phyloP scores from a whole-genome alignment of 305 asterid genomes.

The Stenogyne calaminthoides region DNA sequence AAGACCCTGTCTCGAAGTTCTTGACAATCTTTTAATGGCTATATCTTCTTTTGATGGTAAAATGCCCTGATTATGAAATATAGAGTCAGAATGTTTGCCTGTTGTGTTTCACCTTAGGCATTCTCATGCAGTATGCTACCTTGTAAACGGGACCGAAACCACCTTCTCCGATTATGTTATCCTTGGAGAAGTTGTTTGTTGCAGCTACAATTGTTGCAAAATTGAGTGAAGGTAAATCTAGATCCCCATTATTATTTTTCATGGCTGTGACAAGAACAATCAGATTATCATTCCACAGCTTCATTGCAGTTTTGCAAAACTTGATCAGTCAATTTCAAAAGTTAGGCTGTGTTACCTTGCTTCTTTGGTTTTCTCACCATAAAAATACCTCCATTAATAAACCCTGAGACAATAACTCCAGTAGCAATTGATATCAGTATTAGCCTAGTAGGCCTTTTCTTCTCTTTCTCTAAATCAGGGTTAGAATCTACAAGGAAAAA shows the following conservation, averaged over 20 bases:
- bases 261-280: background rate
- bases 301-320: background rate
- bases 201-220: constrained; percentile 31
- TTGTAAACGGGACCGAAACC: constrained; percentile 47
- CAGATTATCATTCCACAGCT: background rate
- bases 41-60: constrained; percentile 10
- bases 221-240: constrained; percentile 27
- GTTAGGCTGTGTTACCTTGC: constrained; percentile 14
- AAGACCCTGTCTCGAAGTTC: constrained; percentile 7
- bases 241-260: constrained; percentile 5
- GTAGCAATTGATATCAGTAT: constrained; percentile 21
- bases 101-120: background rate
- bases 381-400: constrained; percentile 15
- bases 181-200: constrained; percentile 34
- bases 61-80: constrained; percentile 17
- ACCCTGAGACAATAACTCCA: constrained; percentile 29
- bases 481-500: constrained; percentile 17
- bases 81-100: background rate
- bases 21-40: constrained; percentile 21
- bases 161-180: constrained; percentile 40
- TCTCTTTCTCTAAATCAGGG: background rate
- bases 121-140: constrained; percentile 29
- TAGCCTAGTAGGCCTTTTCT: background rate
- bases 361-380: constrained; percentile 20
- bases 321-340: no score